Evolutionary conservation across 2,329 filamentous ascomycete genomes (phyloP), one percentile per base, ranked within the genome.

Genomic region (Aciculosporium take): DNA sequence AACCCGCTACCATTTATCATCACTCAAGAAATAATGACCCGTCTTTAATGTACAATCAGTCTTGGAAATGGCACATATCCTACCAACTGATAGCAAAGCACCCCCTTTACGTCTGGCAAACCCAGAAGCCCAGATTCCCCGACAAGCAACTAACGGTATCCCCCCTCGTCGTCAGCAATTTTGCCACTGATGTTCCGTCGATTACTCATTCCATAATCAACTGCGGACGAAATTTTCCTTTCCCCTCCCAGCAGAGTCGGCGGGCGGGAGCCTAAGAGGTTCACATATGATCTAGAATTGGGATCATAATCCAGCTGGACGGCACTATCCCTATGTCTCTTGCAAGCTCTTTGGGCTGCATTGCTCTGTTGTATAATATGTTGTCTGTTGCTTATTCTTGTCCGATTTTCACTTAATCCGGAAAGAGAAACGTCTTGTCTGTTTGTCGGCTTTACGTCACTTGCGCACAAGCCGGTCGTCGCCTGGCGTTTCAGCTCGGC

Each of bases 101-200:
- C 3, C 15, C 13, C 13, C 27, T 12, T 35, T 24, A 3, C 13
- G 9, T 6, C 10, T 15, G n/a, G 12, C 13, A 29, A 9, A 15
- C n/a, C n/a, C n/a, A n/a, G 5, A 8, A 24, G 5, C 6, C 17
- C 4, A 8, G 18, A 3, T 12, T 20, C 18, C 15, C 12, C 24
- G 1, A 20, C 21, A n/a, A 10, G 4, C 10, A 17, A 24, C 15
- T 32, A 38, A 24, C 17, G 28, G 10, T 34, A 38, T 9, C 24
- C 13, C 17, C 28, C 63, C 2, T 82, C 82, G 55, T 88, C 83
- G 56, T 87, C 82, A 0, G 71, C 81, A 42, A 78, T 60, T 64
- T 82, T 84, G 1, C 82, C 83, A 54, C 81, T 86, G 2, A 84
- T 80, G 46, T 81, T 76, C 35, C 80, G 63, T 36, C 71, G 63